Evolutionary conservation across 164 flowering plant genomes (phyloP), one percentile per base, ranked within the genome.

Genomic region (Malania oleifera): DNA sequence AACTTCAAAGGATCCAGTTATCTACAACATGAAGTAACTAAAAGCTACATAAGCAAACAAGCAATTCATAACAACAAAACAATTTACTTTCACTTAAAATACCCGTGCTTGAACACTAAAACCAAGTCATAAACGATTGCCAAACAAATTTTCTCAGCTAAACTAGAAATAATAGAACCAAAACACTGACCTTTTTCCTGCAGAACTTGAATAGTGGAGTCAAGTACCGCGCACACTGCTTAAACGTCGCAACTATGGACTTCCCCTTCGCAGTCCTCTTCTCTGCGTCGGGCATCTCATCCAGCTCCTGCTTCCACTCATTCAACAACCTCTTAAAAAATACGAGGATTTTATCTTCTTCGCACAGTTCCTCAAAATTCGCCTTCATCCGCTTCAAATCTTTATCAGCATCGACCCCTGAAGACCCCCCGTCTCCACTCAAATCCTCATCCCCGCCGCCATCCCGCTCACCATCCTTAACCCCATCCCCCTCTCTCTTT

Each of bases 211-310:
- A 91, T 39, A 95, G 66, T 0, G 99, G 99, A 70, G 67, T 65
- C 81, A 95, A 70, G 67, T 95, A 95, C 24, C 98, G 75, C 1
- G 93, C 99, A 59, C 99, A 95, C 73, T 95, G 99, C 83, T 91
- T 83, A 62, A 85, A 95, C 5, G 93, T 91, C 2, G 99, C 99
- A 20, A 91, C 89, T 80, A 79, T 87, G 2, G 80, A 73, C 76
- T 95, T 91, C 71, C 96, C 99, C 58, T 85, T 95, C 0, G 96
- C 99, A 0, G 99, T 89, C 61, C 96, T 77, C 78, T 78, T 89
- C 80, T 85, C 91, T 0, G 77, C 62, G 10, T 85, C 89, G 0
- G 70, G 53, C 93, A 76, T 84, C 61, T 82, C 91, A 74, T 73
- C 60, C 53, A 95, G 64, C 79, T 95, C 99, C 77, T 84, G 91